Evolutionary conservation across 1,284 basidiomycete species (phyloP), one percentile per base, ranked within the genome.

Genomic region (Cerioporus squamosus): DNA sequence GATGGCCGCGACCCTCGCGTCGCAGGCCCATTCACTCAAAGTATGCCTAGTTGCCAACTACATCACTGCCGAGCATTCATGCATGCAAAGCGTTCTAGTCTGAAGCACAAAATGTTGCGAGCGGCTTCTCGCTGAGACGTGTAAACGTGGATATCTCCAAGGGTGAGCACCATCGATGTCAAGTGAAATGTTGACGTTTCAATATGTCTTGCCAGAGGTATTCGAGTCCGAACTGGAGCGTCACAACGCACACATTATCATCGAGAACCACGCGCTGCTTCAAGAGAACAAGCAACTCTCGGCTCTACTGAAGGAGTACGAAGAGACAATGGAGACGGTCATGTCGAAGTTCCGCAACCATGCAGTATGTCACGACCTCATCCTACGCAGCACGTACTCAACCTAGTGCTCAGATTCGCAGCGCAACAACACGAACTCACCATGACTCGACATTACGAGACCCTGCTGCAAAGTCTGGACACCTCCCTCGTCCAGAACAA

Each of bases 281-380:
- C 90, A 98, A 65, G 97, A 99, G 75, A 98, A 98, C 79, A 95
- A 93, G 73, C 95, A 98, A 72, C 83, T 98, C 29, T 91, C 90
- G 59, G 72, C 85, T 24, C 80, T 99, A 24, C 78, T 99, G 57
- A 95, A 95, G 68, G 97, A 99, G 75, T 97, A 97, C 72, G 97
- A 99, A 74, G 82, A 84, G 61, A 98, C 96, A 1, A 84, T 99
- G 76, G 96, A 98, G 70, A 95, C 89, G 36, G 92, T 99, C 71
- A 98, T 99, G 97, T 79, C 86, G 58, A 98, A 98, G 77, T 98
- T 98, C 73, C 85, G 96, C 52, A 90, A 90, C 61, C 92, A 98
- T 69, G 87, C 95, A 18, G 95, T 97, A 72, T 70, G 94, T 36
- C 33, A 36, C 33, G 33, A 36, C 33, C 10, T 12, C 14, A 7